A percentile compares a stretch with the other conserved stretches of the same genome.
phyloP scores from a whole-genome alignment of 106 monocot genomes.

The Acanthochlamys bracteata region DNA sequence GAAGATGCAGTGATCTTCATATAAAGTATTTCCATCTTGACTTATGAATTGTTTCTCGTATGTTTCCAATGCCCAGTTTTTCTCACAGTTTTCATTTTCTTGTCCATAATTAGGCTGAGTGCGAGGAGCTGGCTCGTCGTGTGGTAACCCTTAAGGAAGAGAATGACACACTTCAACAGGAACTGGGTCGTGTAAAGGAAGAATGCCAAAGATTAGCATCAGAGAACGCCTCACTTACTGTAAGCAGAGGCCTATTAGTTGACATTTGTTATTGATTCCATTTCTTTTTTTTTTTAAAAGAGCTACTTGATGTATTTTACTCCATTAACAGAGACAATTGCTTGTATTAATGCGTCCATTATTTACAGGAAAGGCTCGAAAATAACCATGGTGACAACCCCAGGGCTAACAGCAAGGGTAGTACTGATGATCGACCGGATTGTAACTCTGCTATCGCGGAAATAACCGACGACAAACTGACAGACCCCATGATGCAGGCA shows the following conservation, averaged over 20 bases:
- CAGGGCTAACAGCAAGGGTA: background rate
- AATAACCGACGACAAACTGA: background rate
- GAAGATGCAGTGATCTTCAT: no score
- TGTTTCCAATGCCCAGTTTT: background rate
- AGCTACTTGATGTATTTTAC: background rate
- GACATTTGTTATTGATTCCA: background rate
- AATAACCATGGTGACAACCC: background rate
- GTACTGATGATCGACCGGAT: background rate
- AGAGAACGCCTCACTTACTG: constrained; percentile 36
- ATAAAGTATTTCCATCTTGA: no score
- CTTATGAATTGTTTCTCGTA: no score
- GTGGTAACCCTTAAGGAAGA: constrained; percentile 37
- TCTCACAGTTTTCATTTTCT: background rate
- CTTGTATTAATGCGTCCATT: background rate
- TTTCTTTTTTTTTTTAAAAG: no score
- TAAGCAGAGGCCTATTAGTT: background rate
- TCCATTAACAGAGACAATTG: background rate
- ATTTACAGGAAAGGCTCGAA: constrained; percentile 8
- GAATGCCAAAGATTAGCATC: constrained; percentile 32
- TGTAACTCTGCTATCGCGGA: background rate
- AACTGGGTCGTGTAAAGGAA: constrained; percentile 23
- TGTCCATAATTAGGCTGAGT: constrained; percentile 30
- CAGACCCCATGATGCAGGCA: background rate
- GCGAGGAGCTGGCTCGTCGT: constrained; percentile 41
- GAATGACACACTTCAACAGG: constrained; percentile 36